phyloP scores from a whole-genome alignment of 2,329 filamentous ascomycete species.

The Pyrenophora graminea region DNA sequence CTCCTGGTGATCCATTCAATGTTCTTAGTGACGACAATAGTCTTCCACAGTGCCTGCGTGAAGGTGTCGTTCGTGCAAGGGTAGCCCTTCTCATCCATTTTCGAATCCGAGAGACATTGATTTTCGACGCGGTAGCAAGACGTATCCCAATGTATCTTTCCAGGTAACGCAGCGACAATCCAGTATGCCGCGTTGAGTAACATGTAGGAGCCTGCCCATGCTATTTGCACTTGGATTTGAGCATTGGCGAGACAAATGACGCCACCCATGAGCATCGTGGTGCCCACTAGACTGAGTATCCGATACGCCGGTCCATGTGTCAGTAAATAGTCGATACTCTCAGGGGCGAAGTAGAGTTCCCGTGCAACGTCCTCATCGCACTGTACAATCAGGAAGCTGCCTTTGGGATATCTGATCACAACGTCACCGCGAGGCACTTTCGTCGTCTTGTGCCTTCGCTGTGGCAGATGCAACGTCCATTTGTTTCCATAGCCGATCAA shows the following conservation, averaged over 20 bases:
- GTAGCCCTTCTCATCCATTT: conserved; percentile 39
- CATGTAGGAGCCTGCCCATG: conserved; percentile 56
- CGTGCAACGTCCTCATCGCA: conserved; percentile 57
- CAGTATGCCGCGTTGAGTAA: conserved; percentile 56
- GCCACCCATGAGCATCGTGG: conserved; percentile 57
- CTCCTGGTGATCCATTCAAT: conserved; percentile 50
- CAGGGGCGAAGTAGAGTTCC: conserved; percentile 58
- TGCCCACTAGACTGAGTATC: conserved; percentile 55
- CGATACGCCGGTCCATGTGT: conserved; percentile 49
- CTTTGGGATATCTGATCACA: conserved; percentile 57
- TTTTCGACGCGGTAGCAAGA: conserved; percentile 49
- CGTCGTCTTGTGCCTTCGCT: conserved; percentile 37
- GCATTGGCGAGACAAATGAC: conserved; percentile 58
- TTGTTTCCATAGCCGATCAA: conserved; percentile 56
- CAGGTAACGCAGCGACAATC: conserved; percentile 55
- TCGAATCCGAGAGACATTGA: conserved; percentile 42
- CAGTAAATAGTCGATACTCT: conserved; percentile 54
- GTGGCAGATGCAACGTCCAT: conserved; percentile 52
- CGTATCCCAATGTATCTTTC: conserved; percentile 55
- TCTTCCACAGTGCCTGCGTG: conserved; percentile 56
- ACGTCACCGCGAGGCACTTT: conserved; percentile 50
- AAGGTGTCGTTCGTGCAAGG: conserved; percentile 45
- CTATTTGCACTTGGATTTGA: conserved; percentile 53
- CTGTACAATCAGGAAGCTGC: conserved; percentile 55
- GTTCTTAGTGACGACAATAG: conserved; percentile 52